phyloP scores from a whole-genome alignment of 352 stramenopile genomes.

The Pythium plurisporium region DNA sequence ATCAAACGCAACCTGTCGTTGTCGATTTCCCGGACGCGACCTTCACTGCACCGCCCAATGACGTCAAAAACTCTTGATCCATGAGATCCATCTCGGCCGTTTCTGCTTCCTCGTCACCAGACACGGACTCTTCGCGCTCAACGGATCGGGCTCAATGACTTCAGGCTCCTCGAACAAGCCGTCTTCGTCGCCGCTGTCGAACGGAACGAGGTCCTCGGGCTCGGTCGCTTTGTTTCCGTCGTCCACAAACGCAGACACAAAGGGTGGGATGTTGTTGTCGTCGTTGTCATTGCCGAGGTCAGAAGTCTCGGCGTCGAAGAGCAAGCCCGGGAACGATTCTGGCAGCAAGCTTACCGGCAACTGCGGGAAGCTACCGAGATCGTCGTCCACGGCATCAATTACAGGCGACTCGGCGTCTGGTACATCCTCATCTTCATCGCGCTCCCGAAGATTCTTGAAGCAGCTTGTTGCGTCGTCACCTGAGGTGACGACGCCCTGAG shows the following conservation, averaged over 20 bases:
- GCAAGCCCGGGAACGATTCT: background rate
- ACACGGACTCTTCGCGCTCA: background rate
- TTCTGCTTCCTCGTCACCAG: background rate
- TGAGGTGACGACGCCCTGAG: background rate
- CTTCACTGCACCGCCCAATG: background rate
- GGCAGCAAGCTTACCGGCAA: background rate
- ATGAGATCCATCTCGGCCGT: background rate
- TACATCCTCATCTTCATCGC: background rate
- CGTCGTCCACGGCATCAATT: background rate
- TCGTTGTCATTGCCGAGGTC: background rate
- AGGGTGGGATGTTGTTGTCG: background rate
- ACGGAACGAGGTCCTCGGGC: background rate
- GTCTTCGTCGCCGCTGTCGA: conserved; percentile 3
- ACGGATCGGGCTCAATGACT: background rate
- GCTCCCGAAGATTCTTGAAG: background rate
- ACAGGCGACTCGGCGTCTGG: background rate
- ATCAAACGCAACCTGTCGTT: background rate
- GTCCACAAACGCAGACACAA: background rate
- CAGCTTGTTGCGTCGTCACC: background rate
- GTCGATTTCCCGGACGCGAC: background rate
- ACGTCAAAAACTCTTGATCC: background rate
- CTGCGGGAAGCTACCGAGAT: background rate
- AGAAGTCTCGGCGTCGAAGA: background rate
- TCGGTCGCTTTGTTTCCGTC: background rate
- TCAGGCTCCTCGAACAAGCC: background rate